Evolutionary conservation across 768 basidiomycete species (phyloP).

Genomic region (Vishniacozyma victoriae): DNA sequence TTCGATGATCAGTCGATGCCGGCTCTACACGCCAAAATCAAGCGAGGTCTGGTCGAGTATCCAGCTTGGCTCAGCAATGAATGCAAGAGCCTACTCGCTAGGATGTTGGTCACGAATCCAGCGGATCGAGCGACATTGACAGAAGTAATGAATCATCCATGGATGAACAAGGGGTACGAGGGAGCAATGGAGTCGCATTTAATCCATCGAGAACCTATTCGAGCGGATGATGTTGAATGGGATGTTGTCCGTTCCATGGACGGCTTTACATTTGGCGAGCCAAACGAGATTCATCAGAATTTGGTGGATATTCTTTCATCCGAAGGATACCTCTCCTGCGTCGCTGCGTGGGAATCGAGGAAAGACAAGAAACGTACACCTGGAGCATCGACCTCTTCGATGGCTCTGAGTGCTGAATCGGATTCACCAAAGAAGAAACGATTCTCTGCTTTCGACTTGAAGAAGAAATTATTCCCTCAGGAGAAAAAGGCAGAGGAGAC

Average conservation of each 20-base stretch:
- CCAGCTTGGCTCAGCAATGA: conserved; percentile 94
- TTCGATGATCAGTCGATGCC: conserved; percentile 99
- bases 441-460: conserved; percentile 91
- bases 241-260: conserved; percentile 84
- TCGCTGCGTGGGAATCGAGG: conserved; percentile 68
- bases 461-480: conserved; percentile 68
- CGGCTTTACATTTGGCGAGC: conserved; percentile 91
- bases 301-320: conserved; percentile 68
- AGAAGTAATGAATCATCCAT: conserved; percentile 81
- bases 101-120: conserved; percentile 97
- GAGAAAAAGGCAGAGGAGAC: conserved; percentile 38
- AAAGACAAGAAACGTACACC: conserved; percentile 30
- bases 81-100: conserved; percentile 84
- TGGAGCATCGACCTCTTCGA: conserved; percentile 19
- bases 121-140: conserved; percentile 67
- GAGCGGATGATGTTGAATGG: conserved; percentile 78
- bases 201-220: conserved; percentile 80
- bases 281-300: conserved; percentile 73
- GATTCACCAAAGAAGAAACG: conserved; percentile 59
- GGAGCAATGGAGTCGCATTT: conserved; percentile 78
- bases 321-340: conserved; percentile 66
- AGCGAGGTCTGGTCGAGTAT: conserved; percentile 92
- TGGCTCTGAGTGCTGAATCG: conserved; percentile 32
- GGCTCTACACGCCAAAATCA: conserved; percentile 97
- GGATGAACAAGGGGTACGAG: conserved; percentile 85